These are phyloP conservation scores for Tolypocladium album DNA, from an alignment of 2,329 filamentous ascomycete genomes.

Conservation along the genomic window DNA sequence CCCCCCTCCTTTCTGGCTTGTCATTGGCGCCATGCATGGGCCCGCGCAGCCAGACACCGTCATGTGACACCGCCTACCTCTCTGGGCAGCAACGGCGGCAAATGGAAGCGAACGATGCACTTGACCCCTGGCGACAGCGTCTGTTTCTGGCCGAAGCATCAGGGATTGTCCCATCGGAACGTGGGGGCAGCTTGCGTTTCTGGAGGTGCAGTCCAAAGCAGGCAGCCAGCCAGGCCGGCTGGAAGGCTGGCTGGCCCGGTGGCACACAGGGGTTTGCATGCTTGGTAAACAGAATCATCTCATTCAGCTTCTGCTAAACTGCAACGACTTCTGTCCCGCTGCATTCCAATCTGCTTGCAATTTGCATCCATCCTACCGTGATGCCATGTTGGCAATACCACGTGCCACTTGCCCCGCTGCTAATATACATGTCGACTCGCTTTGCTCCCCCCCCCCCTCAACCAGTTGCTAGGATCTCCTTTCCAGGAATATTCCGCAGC, in stretches of 20 bases:
- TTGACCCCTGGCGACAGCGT: not conserved
- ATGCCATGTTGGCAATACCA: not conserved
- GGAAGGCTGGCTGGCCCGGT: too few species aligned
- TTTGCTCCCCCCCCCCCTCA: not conserved
- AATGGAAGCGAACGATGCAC: not conserved
- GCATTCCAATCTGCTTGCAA: slow-evolving; percentile 3
- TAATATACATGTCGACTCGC: not conserved
- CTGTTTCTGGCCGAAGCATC: not conserved
- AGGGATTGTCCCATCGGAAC: not conserved
- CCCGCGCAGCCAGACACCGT: slow-evolving; percentile 4
- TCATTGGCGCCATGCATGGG: slow-evolving; percentile 4
- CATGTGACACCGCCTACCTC: slow-evolving; percentile 6
- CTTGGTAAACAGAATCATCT: not conserved
- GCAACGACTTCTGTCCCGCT: not conserved
- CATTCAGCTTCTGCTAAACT: not conserved
- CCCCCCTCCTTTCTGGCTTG: too few species aligned
- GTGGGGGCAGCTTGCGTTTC: not conserved
- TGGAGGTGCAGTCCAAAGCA: too few species aligned
- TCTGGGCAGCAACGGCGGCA: not conserved
- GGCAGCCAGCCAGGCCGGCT: too few species aligned
- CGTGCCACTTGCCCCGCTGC: not conserved
- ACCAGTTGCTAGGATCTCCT: not conserved
- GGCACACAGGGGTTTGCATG: too few species aligned
- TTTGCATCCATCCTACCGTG: not conserved
- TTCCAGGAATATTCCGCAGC: not conserved